Evolutionary conservation across 1,284 basidiomycete species (phyloP).

Genomic region (Omphalotus olearius): DNA sequence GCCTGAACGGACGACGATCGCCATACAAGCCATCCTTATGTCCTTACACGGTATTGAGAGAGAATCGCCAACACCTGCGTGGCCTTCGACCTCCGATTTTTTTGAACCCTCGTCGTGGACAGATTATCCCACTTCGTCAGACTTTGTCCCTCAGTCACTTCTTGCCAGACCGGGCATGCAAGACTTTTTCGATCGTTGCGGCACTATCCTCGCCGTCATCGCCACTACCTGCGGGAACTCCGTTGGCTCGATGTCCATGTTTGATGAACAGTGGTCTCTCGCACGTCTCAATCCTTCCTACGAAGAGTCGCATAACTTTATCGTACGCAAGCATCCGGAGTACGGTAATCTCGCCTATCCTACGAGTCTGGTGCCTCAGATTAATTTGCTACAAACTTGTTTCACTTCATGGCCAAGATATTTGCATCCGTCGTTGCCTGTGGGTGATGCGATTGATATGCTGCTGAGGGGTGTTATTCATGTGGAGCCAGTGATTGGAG

Average conservation of each 20-base stretch:
- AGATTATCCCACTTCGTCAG: slow-evolving; percentile 73
- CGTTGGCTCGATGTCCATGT: slow-evolving; percentile 76
- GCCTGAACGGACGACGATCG: slow-evolving; percentile 73
- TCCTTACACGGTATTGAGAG: slow-evolving; percentile 72
- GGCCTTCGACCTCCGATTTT: slow-evolving; percentile 79
- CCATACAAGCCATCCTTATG: slow-evolving; percentile 74
- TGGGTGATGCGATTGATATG: slow-evolving; percentile 73
- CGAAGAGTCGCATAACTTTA: slow-evolving; percentile 65
- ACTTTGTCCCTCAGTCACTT: slow-evolving; percentile 49
- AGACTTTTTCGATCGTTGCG: slow-evolving; percentile 71
- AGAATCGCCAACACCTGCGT: slow-evolving; percentile 64
- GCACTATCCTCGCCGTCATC: slow-evolving; percentile 59
- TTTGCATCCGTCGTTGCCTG: slow-evolving; percentile 50
- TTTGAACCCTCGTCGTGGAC: slow-evolving; percentile 44
- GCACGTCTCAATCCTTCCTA: slow-evolving; percentile 57
- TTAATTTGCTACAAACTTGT: slow-evolving; percentile 74
- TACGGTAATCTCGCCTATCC: slow-evolving; percentile 68
- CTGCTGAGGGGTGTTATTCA: slow-evolving; percentile 81
- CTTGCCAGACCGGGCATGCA: slow-evolving; percentile 66
- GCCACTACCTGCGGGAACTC: slow-evolving; percentile 62
- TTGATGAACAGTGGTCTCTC: slow-evolving; percentile 78
- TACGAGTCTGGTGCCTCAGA: slow-evolving; percentile 54
- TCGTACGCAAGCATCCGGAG: slow-evolving; percentile 69
- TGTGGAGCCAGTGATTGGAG: slow-evolving; percentile 73
- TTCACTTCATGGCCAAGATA: slow-evolving; percentile 87